Evolutionary conservation across 129 eudicot genomes (phyloP).

Genomic region (Pittosporum tobira): DNA sequence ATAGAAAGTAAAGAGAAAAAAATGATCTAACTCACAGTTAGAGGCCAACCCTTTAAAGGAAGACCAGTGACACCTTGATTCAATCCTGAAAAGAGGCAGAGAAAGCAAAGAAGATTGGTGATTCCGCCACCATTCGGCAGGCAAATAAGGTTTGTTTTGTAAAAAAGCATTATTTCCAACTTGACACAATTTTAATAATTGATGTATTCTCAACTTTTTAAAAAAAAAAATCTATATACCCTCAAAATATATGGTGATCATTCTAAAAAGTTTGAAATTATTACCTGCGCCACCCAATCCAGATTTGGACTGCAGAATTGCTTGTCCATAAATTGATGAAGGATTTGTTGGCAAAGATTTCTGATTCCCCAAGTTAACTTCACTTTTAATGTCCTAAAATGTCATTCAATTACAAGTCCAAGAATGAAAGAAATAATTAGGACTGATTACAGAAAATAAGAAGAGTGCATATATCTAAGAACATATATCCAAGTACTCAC

Average conservation of each 20-base stretch:
- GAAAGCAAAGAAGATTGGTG: too few relatives aligned
- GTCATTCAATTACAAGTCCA: constrained; percentile 5
- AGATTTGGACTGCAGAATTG: constrained; percentile 91
- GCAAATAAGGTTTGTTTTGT: too few relatives aligned
- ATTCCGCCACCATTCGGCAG: too few relatives aligned
- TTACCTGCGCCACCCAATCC: constrained; percentile 86
- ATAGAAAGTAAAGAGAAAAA: background rate
- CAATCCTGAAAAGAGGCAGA: constrained; percentile 37
- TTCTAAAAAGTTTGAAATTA: constrained; percentile 7
- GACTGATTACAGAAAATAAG: background rate
- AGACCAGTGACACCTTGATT: constrained; percentile 80
- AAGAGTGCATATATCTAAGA: background rate
- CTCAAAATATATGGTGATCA: background rate
- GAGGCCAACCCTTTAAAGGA: constrained; percentile 97
- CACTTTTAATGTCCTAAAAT: constrained; percentile 69
- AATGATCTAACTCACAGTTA: constrained; percentile 62
- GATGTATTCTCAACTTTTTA: too few relatives aligned
- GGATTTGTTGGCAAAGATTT: constrained; percentile 82
- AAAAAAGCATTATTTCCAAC: too few relatives aligned
- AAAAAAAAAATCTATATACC: background rate
- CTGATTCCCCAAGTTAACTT: constrained; percentile 72
- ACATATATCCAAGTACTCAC: constrained; percentile 31
- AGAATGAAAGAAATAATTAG: constrained; percentile 7
- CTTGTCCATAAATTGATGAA: constrained; percentile 91
- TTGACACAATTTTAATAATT: too few relatives aligned